Evolutionary conservation across 176 grass and related monocot genomes (phyloP).

Genomic region (Olyra latifolia): DNA sequence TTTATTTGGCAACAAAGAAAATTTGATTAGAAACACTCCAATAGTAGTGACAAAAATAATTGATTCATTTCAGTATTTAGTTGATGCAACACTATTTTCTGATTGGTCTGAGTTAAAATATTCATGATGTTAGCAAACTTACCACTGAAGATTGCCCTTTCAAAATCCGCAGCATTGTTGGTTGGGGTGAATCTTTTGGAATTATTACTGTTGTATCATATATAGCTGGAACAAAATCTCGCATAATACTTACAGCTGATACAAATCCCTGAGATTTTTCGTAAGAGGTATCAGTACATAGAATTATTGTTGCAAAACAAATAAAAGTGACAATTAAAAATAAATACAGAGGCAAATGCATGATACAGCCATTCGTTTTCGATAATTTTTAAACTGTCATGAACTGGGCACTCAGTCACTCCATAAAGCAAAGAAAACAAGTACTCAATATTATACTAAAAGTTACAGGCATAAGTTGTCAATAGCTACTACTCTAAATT

Average conservation of each 20-base stretch:
- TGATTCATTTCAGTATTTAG: constrained; percentile 16
- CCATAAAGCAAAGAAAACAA: constrained; percentile 16
- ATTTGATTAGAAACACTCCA: not conserved
- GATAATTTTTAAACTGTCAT: not conserved
- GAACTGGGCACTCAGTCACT: not conserved
- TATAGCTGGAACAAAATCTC: constrained; percentile 91
- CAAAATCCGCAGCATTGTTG: constrained; percentile 94
- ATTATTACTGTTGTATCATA: constrained; percentile 93
- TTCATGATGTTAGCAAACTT: constrained; percentile 28
- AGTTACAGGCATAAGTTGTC: constrained; percentile 3
- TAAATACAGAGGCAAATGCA: constrained; percentile 3
- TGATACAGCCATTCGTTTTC: not conserved
- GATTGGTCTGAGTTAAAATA: not conserved
- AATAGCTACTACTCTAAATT: not conserved
- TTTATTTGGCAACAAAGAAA: not conserved
- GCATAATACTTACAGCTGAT: constrained; percentile 88
- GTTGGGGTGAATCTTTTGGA: constrained; percentile 87
- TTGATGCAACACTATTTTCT: not conserved
- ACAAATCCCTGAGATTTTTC: constrained; percentile 81
- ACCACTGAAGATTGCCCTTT: constrained; percentile 93
- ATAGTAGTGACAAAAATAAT: not conserved
- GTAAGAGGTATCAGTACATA: constrained; percentile 19
- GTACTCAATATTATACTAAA: constrained; percentile 1
- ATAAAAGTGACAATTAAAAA: not conserved
- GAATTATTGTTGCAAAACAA: constrained; percentile 3